phyloP scores from a whole-genome alignment of 768 basidiomycete genomes.

The Solioccasus polychromus region DNA sequence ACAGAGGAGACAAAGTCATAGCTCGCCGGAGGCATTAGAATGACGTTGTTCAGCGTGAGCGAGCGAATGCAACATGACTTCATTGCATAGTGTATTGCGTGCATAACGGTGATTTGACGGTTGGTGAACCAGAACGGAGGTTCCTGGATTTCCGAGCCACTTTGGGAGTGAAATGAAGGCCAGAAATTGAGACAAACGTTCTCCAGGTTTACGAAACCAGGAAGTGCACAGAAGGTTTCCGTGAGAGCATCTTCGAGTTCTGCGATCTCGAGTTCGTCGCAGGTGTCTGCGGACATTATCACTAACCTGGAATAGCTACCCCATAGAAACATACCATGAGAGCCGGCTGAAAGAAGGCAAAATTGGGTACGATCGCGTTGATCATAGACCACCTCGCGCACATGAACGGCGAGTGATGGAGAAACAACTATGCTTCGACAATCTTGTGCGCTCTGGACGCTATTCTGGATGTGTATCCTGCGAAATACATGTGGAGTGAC shows the following conservation, averaged over 20 bases:
- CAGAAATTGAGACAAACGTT: slow-evolving; percentile 28
- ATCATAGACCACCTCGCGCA: slow-evolving; percentile 30
- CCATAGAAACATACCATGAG: slow-evolving; percentile 9
- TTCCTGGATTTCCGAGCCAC: slow-evolving; percentile 25
- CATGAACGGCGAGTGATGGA: slow-evolving; percentile 20
- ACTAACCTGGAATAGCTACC: neutral
- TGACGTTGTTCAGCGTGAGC: slow-evolving; percentile 24
- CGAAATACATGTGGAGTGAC: slow-evolving; percentile 26
- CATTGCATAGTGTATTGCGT: slow-evolving; percentile 25
- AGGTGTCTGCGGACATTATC: slow-evolving; percentile 10
- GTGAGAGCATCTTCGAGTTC: slow-evolving; percentile 31
- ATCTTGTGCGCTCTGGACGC: slow-evolving; percentile 26
- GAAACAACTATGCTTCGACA: slow-evolving; percentile 20
- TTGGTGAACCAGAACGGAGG: slow-evolving; percentile 32
- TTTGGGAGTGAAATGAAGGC: slow-evolving; percentile 28
- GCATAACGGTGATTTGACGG: slow-evolving; percentile 24
- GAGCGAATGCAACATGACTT: slow-evolving; percentile 20
- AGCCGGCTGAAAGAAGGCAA: slow-evolving; percentile 16
- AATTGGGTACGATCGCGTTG: slow-evolving; percentile 25
- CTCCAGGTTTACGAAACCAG: slow-evolving; percentile 19
- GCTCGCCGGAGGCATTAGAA: slow-evolving; percentile 21
- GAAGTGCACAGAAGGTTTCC: slow-evolving; percentile 23
- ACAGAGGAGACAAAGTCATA: slow-evolving; percentile 30
- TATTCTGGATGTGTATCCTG: slow-evolving; percentile 23
- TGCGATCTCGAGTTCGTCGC: slow-evolving; percentile 29